Conservation (phyloP, 139 green algal species). For the Chlorella sp. region DNA sequence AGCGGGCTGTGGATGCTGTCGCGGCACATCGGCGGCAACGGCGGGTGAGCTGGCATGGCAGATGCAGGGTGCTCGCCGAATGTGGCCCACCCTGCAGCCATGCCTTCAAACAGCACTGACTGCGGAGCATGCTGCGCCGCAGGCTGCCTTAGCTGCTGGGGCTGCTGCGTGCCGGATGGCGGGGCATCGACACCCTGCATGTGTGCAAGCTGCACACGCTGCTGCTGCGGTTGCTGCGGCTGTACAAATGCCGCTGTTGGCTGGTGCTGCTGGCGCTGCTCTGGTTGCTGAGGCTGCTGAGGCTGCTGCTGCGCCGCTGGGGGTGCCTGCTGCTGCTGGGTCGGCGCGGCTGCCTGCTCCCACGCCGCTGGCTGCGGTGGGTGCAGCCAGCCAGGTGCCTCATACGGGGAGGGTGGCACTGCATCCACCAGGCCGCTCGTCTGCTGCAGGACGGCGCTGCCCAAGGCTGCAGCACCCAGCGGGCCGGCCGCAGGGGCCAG, state of each 20-base stretch:
- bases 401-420: neutral
- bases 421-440: neutral
- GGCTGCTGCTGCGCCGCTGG: neutral
- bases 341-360: neutral
- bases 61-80: neutral
- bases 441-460: neutral
- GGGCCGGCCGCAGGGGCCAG: neutral
- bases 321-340: too few species aligned
- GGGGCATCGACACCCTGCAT: neutral
- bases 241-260: neutral
- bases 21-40: neutral
- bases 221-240: neutral
- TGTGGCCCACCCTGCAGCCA: neutral
- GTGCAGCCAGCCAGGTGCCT: neutral
- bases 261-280: neutral
- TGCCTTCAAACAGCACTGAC: neutral
- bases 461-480: slow-evolving; percentile 1
- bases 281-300: neutral
- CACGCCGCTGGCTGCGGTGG: neutral
- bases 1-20: slow-evolving; percentile 15
- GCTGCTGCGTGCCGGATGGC: neutral
- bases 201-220: neutral
- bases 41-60: neutral
- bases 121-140: neutral
- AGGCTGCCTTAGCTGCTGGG: neutral